Evolutionary conservation across 257 asterid genomes (phyloP), one percentile per base, ranked within the genome.

Genomic region (Solanum habrochaites): DNA sequence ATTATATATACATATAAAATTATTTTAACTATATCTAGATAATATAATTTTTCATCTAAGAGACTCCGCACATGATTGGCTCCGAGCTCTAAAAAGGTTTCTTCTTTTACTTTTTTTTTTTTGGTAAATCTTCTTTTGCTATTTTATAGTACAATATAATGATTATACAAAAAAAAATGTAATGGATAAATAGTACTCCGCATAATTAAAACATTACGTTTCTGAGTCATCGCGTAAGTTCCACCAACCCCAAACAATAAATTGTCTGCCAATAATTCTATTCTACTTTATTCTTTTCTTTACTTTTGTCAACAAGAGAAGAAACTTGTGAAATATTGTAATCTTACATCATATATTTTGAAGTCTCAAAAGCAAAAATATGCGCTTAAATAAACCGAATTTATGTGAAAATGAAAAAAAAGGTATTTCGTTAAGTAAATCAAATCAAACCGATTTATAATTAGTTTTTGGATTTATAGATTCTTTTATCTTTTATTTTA

Each of bases 61-160:
- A 32, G 5, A 0, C 7, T 35, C 7, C 1, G 7, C 0, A 1
- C 39, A 0, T 1, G 0, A 4, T 35, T 35, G 1, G 8, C 31
- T 42, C 37, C 81, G 4, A 73, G 10, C 85, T 27, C 27, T 47
- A 45, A 80, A 14, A 27, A 27, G 32, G 16, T 8, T 80, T 78
- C 66, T 16, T 10, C 14, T 78, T 78, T 8, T 45, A 40, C 14
- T 78, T 27, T 27, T 45, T 23, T 62, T 32, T 35, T 35, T 35
- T 1, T 5, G 37, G 39, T 35, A 35, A 35, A 35, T 35, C 66
- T 9, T 10, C 8, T 78, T 78, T 8, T 45, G 66, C 14, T 78
- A 78, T 27, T 45, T 23, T 62, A 29, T 35, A 3, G 32, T 78
- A 78, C 40, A 15, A 78, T n/a, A 10, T 52, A 52, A 49, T 49